Evolutionary conservation across 1,284 basidiomycete species (phyloP), one percentile per base, ranked within the genome.

Genomic region (Pseudozyma thailandica): DNA sequence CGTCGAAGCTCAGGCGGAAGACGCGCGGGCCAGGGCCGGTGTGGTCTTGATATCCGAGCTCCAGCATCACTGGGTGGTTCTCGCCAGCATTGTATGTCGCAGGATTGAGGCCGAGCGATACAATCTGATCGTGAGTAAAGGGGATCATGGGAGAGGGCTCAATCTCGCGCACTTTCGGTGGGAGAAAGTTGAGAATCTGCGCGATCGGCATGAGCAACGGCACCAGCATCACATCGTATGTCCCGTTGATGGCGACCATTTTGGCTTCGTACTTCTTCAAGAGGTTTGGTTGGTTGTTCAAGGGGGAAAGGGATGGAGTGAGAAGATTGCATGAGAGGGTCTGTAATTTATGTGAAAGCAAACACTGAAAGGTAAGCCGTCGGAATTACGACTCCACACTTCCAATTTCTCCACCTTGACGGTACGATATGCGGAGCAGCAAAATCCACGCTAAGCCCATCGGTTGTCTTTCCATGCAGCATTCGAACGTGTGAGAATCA

Each of bases 191-290:
- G 54, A 65, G 57, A 37, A 73, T 50, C 54, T 64, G 47, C 21
- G 64, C 20, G 10, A 64, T 50, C 6, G 71, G 71, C 54, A 73
- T 57, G 20, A 69, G 47, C 35, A 62, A 37, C 2, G 65, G 65
- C 15, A 73, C 57, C 46, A 73, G 54, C 61, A 73, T 54, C 39
- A 69, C 57, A 57, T 73, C 71, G 54, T 73, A 73, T 12, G 65
- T 69, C 31, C 71, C 71, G 41, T 50, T 64, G 48, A 73, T 73
- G 7, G 57, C 62, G 5, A 72, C 63, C 69, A 71, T 71, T 5
- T 43, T 70, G 47, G 9, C 8, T 43, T 3, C 30, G 15, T 20
- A 20, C 20, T 47, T n/a, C 25, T 30, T 4, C 4, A 39, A 8
- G 7, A 20, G 18, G n/a, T 21, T 41, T 41, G 18, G 18, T 43